Conservation (phyloP, 106 monocot genomes). For the Dactylorhiza incarnata region DNA sequence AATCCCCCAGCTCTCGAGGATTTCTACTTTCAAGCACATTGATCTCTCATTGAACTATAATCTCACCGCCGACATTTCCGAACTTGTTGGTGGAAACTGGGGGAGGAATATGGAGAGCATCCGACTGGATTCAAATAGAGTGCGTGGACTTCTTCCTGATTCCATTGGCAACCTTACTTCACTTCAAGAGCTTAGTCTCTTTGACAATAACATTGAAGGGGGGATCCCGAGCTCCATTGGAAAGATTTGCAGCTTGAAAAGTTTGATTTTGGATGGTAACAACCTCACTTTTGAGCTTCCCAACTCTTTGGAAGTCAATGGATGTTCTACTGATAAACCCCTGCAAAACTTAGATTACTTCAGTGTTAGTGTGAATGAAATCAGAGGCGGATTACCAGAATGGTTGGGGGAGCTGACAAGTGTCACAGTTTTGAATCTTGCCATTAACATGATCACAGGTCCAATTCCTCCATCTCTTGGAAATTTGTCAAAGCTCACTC, state of each 20-base stretch:
- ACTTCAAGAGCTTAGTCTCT: slow-evolving; percentile 4
- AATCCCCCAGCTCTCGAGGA: not conserved
- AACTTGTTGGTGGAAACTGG: slow-evolving; percentile 7
- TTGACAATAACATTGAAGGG: slow-evolving; percentile 2
- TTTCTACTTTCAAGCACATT: not conserved
- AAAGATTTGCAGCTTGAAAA: slow-evolving; percentile 10
- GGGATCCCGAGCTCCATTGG: slow-evolving; percentile 6
- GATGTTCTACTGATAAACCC: not conserved
- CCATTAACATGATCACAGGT: slow-evolving; percentile 7
- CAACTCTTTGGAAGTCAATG: not conserved
- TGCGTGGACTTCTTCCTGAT: not conserved
- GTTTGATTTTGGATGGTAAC: not conserved
- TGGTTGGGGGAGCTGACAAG: slow-evolving; percentile 5
- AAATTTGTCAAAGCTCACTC: not conserved
- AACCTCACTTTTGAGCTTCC: not conserved
- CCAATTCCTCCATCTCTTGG: slow-evolving; percentile 15
- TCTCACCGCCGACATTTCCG: slow-evolving; percentile 6
- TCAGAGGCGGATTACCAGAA: not conserved
- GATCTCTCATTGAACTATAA: slow-evolving; percentile 2
- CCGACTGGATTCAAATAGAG: not conserved
- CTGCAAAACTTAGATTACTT: not conserved
- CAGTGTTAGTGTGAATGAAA: not conserved
- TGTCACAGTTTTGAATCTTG: not conserved
- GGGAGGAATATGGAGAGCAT: slow-evolving; percentile 4
- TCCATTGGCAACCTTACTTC: slow-evolving; percentile 8